Evolutionary conservation across 1,284 basidiomycete species (phyloP).

Genomic region (Sporisorium exsertum): DNA sequence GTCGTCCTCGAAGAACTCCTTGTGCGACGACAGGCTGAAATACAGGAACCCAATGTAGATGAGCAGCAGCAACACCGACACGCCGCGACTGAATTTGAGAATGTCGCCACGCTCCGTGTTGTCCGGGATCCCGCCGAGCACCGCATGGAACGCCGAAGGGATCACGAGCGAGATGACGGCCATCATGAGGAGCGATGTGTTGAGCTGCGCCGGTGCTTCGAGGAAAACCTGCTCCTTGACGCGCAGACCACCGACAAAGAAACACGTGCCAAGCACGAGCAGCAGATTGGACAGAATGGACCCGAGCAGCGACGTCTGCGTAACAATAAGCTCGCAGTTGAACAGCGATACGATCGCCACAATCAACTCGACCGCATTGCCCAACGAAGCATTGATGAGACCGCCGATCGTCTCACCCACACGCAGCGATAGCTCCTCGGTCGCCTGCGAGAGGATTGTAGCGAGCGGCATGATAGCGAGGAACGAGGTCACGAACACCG

Average conservation of each 20-base stretch:
- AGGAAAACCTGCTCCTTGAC: constrained; percentile 58
- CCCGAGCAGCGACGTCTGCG: constrained; percentile 61
- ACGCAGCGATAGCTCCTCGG: constrained; percentile 62
- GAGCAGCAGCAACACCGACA: constrained; percentile 55
- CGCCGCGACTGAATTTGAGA: constrained; percentile 58
- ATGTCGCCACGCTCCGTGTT: constrained; percentile 54
- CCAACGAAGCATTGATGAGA: constrained; percentile 62
- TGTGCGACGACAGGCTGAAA: constrained; percentile 56
- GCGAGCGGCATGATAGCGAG: constrained; percentile 64
- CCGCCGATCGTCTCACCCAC: constrained; percentile 64
- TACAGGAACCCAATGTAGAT: constrained; percentile 63
- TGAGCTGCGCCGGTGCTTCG: constrained; percentile 52
- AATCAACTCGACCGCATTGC: constrained; percentile 64
- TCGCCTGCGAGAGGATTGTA: constrained; percentile 58
- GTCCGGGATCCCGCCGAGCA: constrained; percentile 52
- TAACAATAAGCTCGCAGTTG: constrained; percentile 61
- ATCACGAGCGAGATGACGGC: constrained; percentile 64
- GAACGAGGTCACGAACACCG: constrained; percentile 59
- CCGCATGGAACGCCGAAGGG: constrained; percentile 62
- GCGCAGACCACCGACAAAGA: constrained; percentile 61
- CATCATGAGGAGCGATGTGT: constrained; percentile 58
- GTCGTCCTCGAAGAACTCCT: constrained; percentile 54
- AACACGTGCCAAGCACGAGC: constrained; percentile 61
- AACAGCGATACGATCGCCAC: constrained; percentile 65
- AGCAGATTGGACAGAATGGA: constrained; percentile 62